Base-by-base conservation (phyloP, 768 basidiomycete genomes). In the Russula virescens region DNA sequence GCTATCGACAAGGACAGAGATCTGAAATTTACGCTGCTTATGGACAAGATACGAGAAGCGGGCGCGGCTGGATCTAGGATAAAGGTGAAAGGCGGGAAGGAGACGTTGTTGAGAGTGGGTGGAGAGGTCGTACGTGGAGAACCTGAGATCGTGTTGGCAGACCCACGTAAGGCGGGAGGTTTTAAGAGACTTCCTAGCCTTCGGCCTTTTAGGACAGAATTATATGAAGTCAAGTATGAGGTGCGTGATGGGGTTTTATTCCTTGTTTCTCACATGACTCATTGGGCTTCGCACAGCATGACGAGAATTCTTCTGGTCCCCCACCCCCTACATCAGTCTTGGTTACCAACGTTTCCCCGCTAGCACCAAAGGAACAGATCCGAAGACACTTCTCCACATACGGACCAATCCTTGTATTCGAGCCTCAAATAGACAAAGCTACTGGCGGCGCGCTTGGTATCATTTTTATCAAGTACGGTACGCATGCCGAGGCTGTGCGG, bases 401-500 rank as follows among this genome's bases (percentile, higher is more conserved):
- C 69, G 94, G 93, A 1, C 71, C 75, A 18, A 76, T 94, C 60
- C 60, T 75, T 7, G 80, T 84, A 3, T 85, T 91, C 61, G 91
- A 94, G 61, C 80, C 86, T 13, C 89, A 93, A 69, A 83, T 89
- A 62, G 89, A 96, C 74, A 80, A 81, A 60, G 79, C 80, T 55
- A 91, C 85, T n/a, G 94, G 94, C 3, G 86, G 83, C 53, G 83
- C 87, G 1, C 81, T 97, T 1, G 94, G 95, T 2, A 82, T 98
- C 46, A 83, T 92, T 46, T 84, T 83, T 70, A 80, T 98, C 65
- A 83, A 81, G 66, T 98, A 76, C 69, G 69, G 73, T 19, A 75
- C 81, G 0, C 83, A 86, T 63, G 84, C 86, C 18, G 86, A 89
- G 48, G 94, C 93, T 5, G 79, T 78, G 60, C 69, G 74, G 49